Base-by-base conservation (phyloP, 2,329 filamentous ascomycete genomes). In the Nemania serpens region DNA sequence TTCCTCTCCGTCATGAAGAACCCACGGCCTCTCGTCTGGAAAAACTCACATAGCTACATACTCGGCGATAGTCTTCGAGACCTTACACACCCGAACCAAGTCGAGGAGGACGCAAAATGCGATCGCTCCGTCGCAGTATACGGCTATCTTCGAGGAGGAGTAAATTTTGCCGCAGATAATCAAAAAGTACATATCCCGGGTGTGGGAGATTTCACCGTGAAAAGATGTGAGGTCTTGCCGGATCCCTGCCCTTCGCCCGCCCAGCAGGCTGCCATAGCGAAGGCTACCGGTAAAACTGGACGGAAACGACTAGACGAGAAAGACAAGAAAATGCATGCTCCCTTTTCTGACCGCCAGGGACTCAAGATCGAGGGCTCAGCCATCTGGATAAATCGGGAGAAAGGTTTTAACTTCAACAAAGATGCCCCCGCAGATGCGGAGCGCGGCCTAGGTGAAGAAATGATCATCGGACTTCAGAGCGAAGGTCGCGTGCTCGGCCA, bases 1-100 rank as follows among this genome's bases (percentile, higher is more conserved):
- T 99, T 99, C 75, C 82, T 99, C 67, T 96, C 91, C 18, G 93
- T 99, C 67, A 99, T 99, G 96, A 99, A 99, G 82, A 99, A 97
- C 74, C 94, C 96, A 4, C 85, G 95, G 61, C 95, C 95, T n/a
- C 81, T 99, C 33, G 83, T 99, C 43, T 99, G 95, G 94, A 86
- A 96, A 61, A 99, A 99, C 75, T 90, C 91, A 1, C 95, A 99
- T 80, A 93, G 94, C 4, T 99, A 99, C 75, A 88, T 91, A 59
- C 81, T 99, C 56, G 91, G 95, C 60, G 95, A 99, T 78, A 92
- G 93, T 66, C 96, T 98, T 77, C 84, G 96, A 69, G 95, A 99
- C 75, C 88, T 99, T 55, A 99, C 95, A 0, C 92, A 96, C 37
- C 95, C 96, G 0, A 96, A 92, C 10, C 87, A 90, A 68, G 90